phyloP scores from a whole-genome alignment of 139 green algal species.

The Coelastrella sp. region DNA sequence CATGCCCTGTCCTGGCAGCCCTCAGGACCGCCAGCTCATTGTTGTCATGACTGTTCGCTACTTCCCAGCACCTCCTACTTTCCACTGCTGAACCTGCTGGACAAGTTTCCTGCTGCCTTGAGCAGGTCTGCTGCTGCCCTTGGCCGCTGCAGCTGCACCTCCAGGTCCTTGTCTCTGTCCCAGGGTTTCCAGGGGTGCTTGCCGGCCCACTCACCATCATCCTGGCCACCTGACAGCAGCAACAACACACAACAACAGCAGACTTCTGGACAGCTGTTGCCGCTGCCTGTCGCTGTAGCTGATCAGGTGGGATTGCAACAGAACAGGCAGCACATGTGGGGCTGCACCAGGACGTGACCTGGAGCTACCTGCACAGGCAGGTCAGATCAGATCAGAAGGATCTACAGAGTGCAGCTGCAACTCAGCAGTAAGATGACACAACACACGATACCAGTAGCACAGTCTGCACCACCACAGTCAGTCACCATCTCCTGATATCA shows the following conservation, averaged over 20 bases:
- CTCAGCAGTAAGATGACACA: no score
- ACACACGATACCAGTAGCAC: no score
- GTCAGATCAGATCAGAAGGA: no score
- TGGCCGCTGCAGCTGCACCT: slow-evolving; percentile 41
- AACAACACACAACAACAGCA: neutral
- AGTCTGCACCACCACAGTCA: no score
- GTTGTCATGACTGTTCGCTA: no score
- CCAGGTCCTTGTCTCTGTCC: slow-evolving; percentile 83
- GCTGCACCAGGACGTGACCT: no score
- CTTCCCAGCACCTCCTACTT: neutral
- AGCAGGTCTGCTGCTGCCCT: slow-evolving; percentile 64
- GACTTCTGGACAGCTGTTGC: no score
- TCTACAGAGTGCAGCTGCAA: no score
- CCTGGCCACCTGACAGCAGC: neutral
- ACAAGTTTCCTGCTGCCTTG: slow-evolving; percentile 56
- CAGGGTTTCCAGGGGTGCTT: slow-evolving; percentile 78
- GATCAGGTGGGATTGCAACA: no score
- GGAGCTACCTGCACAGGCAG: no score
- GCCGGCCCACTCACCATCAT: slow-evolving; percentile 40
- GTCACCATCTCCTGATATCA: no score
- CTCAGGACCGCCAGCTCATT: neutral
- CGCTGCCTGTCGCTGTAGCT: no score
- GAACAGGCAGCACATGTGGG: neutral
- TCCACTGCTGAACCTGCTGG: slow-evolving; percentile 54
- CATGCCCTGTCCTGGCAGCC: neutral